phyloP scores from a whole-genome alignment of 2,329 filamentous ascomycete species.

The Paecilomyces sp. region DNA sequence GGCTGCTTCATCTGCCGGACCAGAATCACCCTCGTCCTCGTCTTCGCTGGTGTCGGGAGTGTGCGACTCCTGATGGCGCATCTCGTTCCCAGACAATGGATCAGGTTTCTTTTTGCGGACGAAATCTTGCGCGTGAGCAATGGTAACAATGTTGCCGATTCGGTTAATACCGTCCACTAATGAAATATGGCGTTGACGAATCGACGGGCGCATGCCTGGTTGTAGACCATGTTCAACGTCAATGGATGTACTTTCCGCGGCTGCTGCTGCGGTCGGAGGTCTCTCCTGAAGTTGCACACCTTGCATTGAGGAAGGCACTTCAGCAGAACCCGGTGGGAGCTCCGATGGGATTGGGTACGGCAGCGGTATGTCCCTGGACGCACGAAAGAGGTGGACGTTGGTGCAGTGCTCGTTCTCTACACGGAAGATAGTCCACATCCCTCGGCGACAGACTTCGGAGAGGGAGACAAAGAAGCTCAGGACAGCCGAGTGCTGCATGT shows the following conservation, averaged over 20 bases:
- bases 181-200: conserved; percentile 19
- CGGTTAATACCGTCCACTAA: conserved; percentile 36
- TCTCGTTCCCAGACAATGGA: conserved; percentile 28
- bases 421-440: conserved; percentile 86
- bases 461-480: conserved; percentile 73
- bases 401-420: conserved; percentile 97
- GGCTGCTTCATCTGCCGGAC: conserved; percentile 2
- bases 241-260: conserved; percentile 11
- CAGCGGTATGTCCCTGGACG: conserved; percentile 76
- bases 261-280: conserved; percentile 9
- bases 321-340: conserved; percentile 6
- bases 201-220: conserved; percentile 15
- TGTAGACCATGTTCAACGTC: conserved; percentile 21
- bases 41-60: conserved; percentile 32
- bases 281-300: conserved; percentile 21
- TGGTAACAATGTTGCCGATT: conserved; percentile 64
- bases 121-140: conserved; percentile 87
- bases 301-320: conserved; percentile 9
- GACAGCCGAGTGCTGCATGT: conserved; percentile 75
- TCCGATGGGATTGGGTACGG: conserved; percentile 57
- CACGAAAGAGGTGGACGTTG: conserved; percentile 85
- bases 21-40: conserved; percentile 26
- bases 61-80: conserved; percentile 25
- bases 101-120: conserved; percentile 63
- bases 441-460: conserved; percentile 73